A percentile compares a stretch with the other conserved stretches of the same genome.
These are phyloP conservation scores for Malassezia psittaci DNA, from an alignment of 1,284 basidiomycete species.

Conservation along the genomic window DNA sequence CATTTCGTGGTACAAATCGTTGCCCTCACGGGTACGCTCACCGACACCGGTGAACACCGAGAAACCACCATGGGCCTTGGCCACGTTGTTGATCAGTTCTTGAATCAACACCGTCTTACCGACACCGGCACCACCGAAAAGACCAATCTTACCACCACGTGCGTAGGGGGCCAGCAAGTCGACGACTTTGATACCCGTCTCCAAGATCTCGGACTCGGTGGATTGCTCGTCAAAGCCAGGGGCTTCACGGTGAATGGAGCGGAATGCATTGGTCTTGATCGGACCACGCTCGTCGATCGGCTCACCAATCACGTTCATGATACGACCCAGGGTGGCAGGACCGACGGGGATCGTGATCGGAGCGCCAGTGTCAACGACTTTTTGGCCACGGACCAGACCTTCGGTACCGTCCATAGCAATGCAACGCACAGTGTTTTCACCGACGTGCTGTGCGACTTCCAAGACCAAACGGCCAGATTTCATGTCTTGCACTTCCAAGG, in stretches of 20 bases:
- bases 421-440: conserved; percentile 82
- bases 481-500: conserved; percentile 91
- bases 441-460: conserved; percentile 72
- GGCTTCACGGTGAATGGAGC: conserved; percentile 90
- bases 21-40: conserved; percentile 99
- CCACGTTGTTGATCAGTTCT: conserved; percentile 99
- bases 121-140: conserved; percentile 99
- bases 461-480: conserved; percentile 57
- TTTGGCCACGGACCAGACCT: conserved; percentile 97
- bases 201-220: conserved; percentile 91
- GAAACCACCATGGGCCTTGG: conserved; percentile 99
- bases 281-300: conserved; percentile 98
- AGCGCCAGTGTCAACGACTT: conserved; percentile 87
- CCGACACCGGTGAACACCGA: conserved; percentile 99
- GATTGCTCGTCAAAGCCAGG: conserved; percentile 96
- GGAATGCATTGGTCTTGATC: conserved; percentile 72
- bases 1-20: conserved; percentile 99
- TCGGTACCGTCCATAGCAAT: conserved; percentile 76
- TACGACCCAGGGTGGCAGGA: conserved; percentile 82
- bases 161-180: conserved; percentile 97
- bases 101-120: conserved; percentile 98
- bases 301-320: conserved; percentile 99
- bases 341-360: conserved; percentile 96
- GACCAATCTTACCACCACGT: conserved; percentile 99
- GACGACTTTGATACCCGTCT: conserved; percentile 99